These are phyloP conservation scores for Micromonas pusilla DNA, from an alignment of 139 green algal genomes.

Conservation along the genomic window DNA sequence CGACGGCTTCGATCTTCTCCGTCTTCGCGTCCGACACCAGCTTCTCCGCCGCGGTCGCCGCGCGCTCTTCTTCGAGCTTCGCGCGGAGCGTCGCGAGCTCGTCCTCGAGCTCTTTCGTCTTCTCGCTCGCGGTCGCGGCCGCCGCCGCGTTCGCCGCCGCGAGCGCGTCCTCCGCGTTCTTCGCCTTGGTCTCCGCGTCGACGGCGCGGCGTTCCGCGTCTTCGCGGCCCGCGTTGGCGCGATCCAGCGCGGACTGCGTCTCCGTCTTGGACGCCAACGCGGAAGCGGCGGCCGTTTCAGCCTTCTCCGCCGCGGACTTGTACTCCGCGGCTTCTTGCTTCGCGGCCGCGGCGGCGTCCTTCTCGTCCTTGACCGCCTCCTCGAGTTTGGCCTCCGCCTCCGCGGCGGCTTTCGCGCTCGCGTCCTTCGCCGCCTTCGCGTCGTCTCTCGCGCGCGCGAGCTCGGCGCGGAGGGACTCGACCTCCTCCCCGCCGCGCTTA, in stretches of 20 bases:
- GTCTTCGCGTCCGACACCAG: no score
- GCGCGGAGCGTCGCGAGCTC: background rate
- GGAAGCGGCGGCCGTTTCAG: no score
- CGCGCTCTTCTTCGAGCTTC: background rate
- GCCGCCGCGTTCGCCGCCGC: background rate
- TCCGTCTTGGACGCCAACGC: background rate
- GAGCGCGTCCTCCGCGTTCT: background rate
- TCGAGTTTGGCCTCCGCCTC: background rate
- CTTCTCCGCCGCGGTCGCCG: background rate
- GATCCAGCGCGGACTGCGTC: background rate
- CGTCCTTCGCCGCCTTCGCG: background rate
- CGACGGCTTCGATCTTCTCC: background rate
- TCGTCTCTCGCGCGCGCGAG: background rate
- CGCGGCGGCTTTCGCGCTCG: background rate
- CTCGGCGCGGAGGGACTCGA: no score
- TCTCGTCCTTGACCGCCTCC: background rate
- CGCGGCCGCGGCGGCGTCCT: background rate
- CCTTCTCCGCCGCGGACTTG: no score
- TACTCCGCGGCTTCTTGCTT: no score
- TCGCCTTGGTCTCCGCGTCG: background rate
- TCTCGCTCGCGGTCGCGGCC: background rate
- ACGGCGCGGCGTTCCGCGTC: background rate
- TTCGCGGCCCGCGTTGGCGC: background rate
- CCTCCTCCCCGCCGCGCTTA: background rate
- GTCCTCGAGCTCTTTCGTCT: background rate